These are phyloP conservation scores for Pelargonium fulgidum DNA, from an alignment of 441 rosid species.

Conservation along the genomic window DNA sequence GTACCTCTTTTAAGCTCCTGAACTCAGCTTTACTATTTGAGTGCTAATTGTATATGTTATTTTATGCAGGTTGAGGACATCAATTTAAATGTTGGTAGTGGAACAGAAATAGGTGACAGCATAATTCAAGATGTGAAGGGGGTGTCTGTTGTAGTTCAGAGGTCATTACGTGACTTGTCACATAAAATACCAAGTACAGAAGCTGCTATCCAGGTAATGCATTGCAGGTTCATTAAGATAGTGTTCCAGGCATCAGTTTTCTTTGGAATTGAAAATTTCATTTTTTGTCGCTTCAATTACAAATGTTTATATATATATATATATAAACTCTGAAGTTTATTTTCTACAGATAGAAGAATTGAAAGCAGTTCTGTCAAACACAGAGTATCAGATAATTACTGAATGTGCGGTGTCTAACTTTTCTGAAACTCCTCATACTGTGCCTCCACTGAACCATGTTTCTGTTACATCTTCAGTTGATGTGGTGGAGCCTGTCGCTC, in stretches of 20 bases:
- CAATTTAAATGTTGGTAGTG: slow-evolving; percentile 87
- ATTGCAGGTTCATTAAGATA: slow-evolving; percentile 17
- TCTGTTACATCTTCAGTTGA: slow-evolving; percentile 40
- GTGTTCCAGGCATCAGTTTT: slow-evolving; percentile 10
- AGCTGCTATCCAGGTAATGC: slow-evolving; percentile 61
- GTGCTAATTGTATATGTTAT: not conserved
- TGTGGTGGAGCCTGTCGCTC: slow-evolving; percentile 36
- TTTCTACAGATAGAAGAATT: slow-evolving; percentile 71
- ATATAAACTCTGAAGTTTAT: slow-evolving; percentile 20
- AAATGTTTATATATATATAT: not conserved
- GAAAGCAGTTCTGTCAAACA: slow-evolving; percentile 75
- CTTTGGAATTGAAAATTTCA: not conserved
- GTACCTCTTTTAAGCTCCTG: not conserved
- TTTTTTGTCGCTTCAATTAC: not conserved
- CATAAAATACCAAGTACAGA: slow-evolving; percentile 77
- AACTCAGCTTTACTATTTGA: not conserved
- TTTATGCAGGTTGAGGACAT: slow-evolving; percentile 73
- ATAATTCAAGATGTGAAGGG: slow-evolving; percentile 90
- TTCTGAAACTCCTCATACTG: slow-evolving; percentile 67
- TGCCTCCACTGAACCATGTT: slow-evolving; percentile 51
- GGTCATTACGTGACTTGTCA: slow-evolving; percentile 88
- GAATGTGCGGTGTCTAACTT: slow-evolving; percentile 90
- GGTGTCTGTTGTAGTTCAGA: slow-evolving; percentile 67
- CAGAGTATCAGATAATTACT: slow-evolving; percentile 81
- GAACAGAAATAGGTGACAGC: slow-evolving; percentile 78